These are phyloP conservation scores for Tolypocladium guangdongense DNA, from an alignment of 2,329 filamentous ascomycete species.

Conservation along the genomic window DNA sequence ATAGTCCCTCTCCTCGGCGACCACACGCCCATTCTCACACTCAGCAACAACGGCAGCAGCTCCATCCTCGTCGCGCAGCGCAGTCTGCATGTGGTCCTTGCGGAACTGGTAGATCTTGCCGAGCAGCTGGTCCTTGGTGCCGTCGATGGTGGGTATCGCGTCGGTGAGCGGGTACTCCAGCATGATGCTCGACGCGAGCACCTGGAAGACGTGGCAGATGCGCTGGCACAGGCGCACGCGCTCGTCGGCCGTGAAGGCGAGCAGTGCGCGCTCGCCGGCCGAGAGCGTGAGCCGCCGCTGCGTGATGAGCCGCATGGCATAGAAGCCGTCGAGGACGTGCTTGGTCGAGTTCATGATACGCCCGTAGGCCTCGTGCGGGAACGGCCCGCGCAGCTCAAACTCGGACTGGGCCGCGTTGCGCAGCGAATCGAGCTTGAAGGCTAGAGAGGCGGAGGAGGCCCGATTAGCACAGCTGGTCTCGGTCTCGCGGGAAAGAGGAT, in stretches of 20 bases:
- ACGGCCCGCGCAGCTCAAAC: slow-evolving; percentile 80
- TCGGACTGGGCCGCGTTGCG: slow-evolving; percentile 67
- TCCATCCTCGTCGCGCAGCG: slow-evolving; percentile 6
- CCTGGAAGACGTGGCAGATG: slow-evolving; percentile 78
- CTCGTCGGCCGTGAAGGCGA: slow-evolving; percentile 70
- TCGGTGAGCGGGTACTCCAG: slow-evolving; percentile 89
- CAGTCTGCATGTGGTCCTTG: slow-evolving; percentile 45
- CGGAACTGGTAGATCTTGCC: slow-evolving; percentile 83
- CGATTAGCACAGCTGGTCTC: neutral
- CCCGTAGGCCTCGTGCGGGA: slow-evolving; percentile 62
- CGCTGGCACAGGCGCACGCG: slow-evolving; percentile 72
- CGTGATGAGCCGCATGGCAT: slow-evolving; percentile 91
- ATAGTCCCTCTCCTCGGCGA: slow-evolving; percentile 68
- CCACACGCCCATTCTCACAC: slow-evolving; percentile 12
- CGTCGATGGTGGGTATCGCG: slow-evolving; percentile 71
- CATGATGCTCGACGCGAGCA: slow-evolving; percentile 87
- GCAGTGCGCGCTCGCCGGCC: slow-evolving; percentile 68
- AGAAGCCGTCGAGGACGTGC: slow-evolving; percentile 83
- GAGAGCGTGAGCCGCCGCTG: slow-evolving; percentile 66
- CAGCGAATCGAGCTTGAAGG: slow-evolving; percentile 61
- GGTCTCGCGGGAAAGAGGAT: too few relatives aligned
- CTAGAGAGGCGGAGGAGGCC: slow-evolving; percentile 14
- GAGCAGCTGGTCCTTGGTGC: slow-evolving; percentile 70
- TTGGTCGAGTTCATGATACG: slow-evolving; percentile 71
- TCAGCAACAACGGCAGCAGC: slow-evolving; percentile 5